Evolutionary conservation across 352 stramenopile species (phyloP).

Genomic region (Globisporangium cylindrosporum): DNA sequence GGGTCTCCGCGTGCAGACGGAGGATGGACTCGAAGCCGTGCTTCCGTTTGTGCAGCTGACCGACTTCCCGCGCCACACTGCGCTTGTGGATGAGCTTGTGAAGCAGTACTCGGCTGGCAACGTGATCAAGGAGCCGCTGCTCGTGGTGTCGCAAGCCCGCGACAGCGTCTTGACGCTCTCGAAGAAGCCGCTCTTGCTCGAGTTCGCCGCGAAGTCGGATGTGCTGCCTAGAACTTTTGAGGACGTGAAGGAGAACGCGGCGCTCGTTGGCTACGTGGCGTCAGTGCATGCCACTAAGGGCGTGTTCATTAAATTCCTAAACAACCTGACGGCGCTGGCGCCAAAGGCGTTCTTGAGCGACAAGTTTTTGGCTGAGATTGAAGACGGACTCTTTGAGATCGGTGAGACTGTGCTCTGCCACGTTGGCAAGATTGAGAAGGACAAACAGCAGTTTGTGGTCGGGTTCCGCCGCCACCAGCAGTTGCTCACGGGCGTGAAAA

Average conservation of each 20-base stretch:
- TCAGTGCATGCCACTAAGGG: slow-evolving; percentile 72
- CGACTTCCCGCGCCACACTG: slow-evolving; percentile 77
- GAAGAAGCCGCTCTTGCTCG: slow-evolving; percentile 78
- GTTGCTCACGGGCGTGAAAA: slow-evolving; percentile 35
- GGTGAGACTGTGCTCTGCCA: slow-evolving; percentile 83
- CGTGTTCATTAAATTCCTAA: slow-evolving; percentile 88
- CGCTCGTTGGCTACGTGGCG: slow-evolving; percentile 77
- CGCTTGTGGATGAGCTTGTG: slow-evolving; percentile 71
- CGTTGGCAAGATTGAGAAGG: slow-evolving; percentile 70
- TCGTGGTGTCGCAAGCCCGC: slow-evolving; percentile 69
- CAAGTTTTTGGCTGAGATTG: slow-evolving; percentile 66
- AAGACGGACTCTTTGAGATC: slow-evolving; percentile 80
- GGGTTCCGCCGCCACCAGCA: slow-evolving; percentile 52
- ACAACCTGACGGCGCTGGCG: slow-evolving; percentile 79
- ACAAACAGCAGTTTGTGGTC: slow-evolving; percentile 81
- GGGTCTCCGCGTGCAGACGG: slow-evolving; percentile 74
- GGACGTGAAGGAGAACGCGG: slow-evolving; percentile 54
- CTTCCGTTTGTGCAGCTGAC: slow-evolving; percentile 83
- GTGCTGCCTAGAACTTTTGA: slow-evolving; percentile 49
- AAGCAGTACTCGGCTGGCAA: slow-evolving; percentile 48
- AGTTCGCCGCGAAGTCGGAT: slow-evolving; percentile 30
- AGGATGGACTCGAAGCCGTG: slow-evolving; percentile 66
- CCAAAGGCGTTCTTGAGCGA: slow-evolving; percentile 78
- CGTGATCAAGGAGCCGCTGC: slow-evolving; percentile 47
- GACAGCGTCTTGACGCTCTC: slow-evolving; percentile 76